Percentiles rank a stretch among this genome's conserved stretches.
Conservation (phyloP, 345 rosid species). For the Bretschneidera sinensis region DNA sequence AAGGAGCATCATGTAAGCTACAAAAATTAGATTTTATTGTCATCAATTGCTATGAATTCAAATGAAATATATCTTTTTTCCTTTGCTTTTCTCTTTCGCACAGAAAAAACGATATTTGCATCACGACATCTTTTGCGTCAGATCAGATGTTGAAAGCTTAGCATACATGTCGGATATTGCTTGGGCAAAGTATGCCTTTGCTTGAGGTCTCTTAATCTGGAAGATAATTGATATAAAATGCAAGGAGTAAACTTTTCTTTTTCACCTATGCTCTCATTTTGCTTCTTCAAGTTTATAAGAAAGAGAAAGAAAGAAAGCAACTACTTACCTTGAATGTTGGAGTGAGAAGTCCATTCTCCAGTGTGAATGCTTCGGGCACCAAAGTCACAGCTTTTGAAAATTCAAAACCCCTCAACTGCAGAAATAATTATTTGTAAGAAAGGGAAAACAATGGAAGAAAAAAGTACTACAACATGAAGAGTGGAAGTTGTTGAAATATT, state of each 20-base stretch:
- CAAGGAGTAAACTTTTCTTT: neutral
- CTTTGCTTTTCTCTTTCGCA: too few relatives aligned
- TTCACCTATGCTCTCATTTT: neutral
- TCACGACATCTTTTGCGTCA: conserved; percentile 21
- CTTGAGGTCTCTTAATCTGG: conserved; percentile 86
- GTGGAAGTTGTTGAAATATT: neutral
- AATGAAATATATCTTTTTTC: too few relatives aligned
- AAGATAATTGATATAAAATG: conserved; percentile 4
- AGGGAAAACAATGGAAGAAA: too few relatives aligned
- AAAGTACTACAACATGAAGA: too few relatives aligned
- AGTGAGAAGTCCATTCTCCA: conserved; percentile 80
- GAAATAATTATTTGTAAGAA: conserved; percentile 1
- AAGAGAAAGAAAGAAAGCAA: neutral
- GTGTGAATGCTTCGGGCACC: conserved; percentile 70
- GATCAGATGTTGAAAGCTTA: conserved; percentile 39
- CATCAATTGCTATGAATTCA: too few relatives aligned
- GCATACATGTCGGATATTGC: conserved; percentile 69
- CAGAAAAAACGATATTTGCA: too few relatives aligned
- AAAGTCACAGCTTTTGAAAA: conserved; percentile 78
- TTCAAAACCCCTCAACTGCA: conserved; percentile 68
- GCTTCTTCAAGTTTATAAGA: too few relatives aligned
- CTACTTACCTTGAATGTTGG: conserved; percentile 86
- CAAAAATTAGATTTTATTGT: too few relatives aligned
- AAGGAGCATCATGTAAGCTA: too few relatives aligned
- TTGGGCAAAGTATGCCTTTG: conserved; percentile 64